Evolutionary conservation across 2,329 filamentous ascomycete genomes (phyloP), one percentile per base, ranked within the genome.

Genomic region (Alternaria solani): DNA sequence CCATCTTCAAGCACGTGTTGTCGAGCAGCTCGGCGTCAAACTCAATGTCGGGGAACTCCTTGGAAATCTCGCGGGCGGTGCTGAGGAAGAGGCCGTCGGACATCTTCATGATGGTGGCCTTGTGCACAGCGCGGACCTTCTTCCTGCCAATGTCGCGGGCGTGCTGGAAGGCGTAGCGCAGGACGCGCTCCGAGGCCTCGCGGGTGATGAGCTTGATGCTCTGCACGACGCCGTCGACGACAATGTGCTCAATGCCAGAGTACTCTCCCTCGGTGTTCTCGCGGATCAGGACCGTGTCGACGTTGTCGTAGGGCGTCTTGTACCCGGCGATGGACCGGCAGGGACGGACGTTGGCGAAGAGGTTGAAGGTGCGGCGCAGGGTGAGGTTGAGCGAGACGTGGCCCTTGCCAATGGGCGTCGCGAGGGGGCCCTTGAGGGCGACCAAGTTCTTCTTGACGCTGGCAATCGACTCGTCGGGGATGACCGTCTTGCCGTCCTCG

Each of bases 101-200:
- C 92, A 97, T 96, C 89, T 99, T 99, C 95, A 99, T 99, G 85
- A 99, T 99, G 79, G 95, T 98, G 81, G 95, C 95, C 89, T 99
- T 99, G 91, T 99, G 95, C 67, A 98, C 94, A 62, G 93, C 94
- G 78, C 94, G 93, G 76, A 98, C 94, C 91, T 97, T 97, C 80
- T 89, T 94, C 86, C 92, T 92, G 83, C 94, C 93, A 77, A 97
- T 91, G 73, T 92, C 88, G 82, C 95, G 87, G 72, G 95, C 95
- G 81, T 99, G 93, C 85, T 99, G 94, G 89, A 99, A 99, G 75
- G 96, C 95, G 81, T 93, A 99, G 79, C 94, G 91, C 70, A 98
- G 89, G 56, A 99, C 95, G 74, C 95, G 91, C 89, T 99, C 95
- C 69, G 89, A 94, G 67, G 95, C 95, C 80, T 94, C 93, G 69